Conservation (phyloP, 257 asterid genomes). For the Solanum sitiens region DNA sequence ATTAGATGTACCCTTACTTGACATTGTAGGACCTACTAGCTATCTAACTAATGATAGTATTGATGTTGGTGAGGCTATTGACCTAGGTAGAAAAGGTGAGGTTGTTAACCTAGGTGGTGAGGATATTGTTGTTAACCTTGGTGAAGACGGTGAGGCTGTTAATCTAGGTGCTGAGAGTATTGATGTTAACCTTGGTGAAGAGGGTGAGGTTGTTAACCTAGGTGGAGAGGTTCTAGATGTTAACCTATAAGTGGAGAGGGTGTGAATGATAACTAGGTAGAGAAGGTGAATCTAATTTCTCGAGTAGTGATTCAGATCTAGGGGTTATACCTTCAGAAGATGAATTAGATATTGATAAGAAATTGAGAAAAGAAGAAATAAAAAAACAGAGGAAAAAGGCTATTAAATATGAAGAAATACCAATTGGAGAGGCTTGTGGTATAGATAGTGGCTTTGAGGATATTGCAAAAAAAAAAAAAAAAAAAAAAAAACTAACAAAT, state of each 20-base stretch:
- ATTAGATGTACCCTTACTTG: background rate
- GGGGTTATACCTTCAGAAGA: background rate
- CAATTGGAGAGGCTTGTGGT: background rate
- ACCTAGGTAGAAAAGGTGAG: background rate
- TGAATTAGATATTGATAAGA: background rate
- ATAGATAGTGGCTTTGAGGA: background rate
- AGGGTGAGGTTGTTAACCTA: background rate
- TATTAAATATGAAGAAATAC: too few species aligned
- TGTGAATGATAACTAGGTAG: too few species aligned
- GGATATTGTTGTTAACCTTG: too few species aligned
- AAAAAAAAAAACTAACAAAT: background rate
- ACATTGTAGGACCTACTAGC: background rate
- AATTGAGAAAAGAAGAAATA: background rate
- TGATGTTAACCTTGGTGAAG: background rate
- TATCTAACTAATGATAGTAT: background rate
- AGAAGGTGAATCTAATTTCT: too few species aligned
- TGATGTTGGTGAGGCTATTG: background rate
- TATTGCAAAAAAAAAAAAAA: background rate
- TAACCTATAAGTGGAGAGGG: too few species aligned
- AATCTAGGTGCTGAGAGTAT: background rate
- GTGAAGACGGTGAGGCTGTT: too few species aligned
- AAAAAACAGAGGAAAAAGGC: too few species aligned
- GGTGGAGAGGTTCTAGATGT: background rate
- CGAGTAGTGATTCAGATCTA: too few species aligned
- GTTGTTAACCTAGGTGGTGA: too few species aligned